Conservation (phyloP, 106 monocot species). For the Ottelia alismoides region DNA sequence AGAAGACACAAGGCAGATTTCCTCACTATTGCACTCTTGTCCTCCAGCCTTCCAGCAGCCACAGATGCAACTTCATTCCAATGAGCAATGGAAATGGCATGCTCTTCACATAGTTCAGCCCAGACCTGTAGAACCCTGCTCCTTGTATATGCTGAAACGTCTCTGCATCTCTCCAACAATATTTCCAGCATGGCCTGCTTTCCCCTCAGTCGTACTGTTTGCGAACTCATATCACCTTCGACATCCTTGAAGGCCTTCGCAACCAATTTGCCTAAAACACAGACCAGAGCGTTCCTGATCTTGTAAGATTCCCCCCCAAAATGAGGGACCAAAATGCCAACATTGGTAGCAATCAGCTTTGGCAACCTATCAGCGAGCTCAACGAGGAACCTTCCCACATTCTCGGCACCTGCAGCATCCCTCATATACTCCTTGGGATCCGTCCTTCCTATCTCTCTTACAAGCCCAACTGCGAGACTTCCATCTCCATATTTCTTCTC, state of each 20-base stretch:
- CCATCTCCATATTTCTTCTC: conserved; percentile 80
- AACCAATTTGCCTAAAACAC: conserved; percentile 81
- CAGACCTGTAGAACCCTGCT: conserved; percentile 94
- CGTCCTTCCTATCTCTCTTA: conserved; percentile 69
- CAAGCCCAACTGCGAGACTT: conserved; percentile 46
- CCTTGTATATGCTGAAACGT: conserved; percentile 93
- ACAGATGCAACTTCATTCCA: conserved; percentile 92
- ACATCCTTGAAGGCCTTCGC: conserved; percentile 68
- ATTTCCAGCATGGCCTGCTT: conserved; percentile 96
- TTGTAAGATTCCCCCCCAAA: conserved; percentile 99
- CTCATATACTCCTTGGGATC: conserved; percentile 84
- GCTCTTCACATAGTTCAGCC: conserved; percentile 88
- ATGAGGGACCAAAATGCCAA: conserved; percentile 80
- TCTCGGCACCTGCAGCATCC: conserved; percentile 82
- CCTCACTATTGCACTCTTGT: conserved; percentile 87
- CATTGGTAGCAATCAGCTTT: conserved; percentile 74
- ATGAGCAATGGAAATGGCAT: conserved; percentile 68
- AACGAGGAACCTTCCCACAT: conserved; percentile 80
- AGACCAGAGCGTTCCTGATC: conserved; percentile 85
- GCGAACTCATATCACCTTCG: conserved; percentile 60
- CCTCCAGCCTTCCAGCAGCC: conserved; percentile 90
- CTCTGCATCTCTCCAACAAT: conserved; percentile 75
- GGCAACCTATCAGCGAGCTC: conserved; percentile 74
- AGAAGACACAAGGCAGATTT: conserved; percentile 88
- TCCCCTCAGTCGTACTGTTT: conserved; percentile 38